Evolutionary conservation across 768 basidiomycete species (phyloP).

Genomic region (Dacryopinax spathularia): DNA sequence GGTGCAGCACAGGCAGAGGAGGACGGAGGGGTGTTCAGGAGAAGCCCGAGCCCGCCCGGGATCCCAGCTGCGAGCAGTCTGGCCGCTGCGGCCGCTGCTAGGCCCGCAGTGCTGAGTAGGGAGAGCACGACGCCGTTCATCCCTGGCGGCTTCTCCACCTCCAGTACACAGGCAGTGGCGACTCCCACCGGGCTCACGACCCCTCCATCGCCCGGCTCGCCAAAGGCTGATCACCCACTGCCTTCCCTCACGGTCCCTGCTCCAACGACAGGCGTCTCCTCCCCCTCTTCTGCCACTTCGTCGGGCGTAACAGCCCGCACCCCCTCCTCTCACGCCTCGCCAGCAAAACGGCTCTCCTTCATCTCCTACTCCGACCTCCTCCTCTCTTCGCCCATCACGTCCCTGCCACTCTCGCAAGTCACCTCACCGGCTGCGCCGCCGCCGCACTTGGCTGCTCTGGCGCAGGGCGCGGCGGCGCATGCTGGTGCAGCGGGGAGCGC

Average conservation of each 20-base stretch:
- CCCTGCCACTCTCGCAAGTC: constrained; percentile 55
- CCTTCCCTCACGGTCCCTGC: constrained; percentile 11
- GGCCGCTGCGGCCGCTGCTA: not conserved
- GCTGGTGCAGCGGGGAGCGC: constrained; percentile 7
- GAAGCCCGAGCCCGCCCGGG: constrained; percentile 20
- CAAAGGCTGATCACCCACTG: constrained; percentile 16
- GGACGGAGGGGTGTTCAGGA: constrained; percentile 24
- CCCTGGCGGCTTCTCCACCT: constrained; percentile 14
- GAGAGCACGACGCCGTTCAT: not conserved
- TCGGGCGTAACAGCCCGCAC: constrained; percentile 14
- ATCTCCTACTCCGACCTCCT: constrained; percentile 80
- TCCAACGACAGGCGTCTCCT: constrained; percentile 15
- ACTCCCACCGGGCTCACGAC: constrained; percentile 12
- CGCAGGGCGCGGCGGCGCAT: constrained; percentile 10
- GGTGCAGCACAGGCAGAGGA: constrained; percentile 39
- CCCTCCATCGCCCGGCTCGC: constrained; percentile 7
- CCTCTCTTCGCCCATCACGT: constrained; percentile 56
- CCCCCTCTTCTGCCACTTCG: constrained; percentile 13
- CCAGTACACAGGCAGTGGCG: constrained; percentile 23
- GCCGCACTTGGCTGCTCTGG: constrained; percentile 59
- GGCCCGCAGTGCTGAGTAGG: not conserved
- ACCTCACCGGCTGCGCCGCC: constrained; percentile 39
- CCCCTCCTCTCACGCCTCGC: constrained; percentile 35
- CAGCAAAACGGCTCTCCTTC: constrained; percentile 69
- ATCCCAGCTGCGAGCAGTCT: not conserved